A percentile compares a stretch with the other conserved stretches of the same genome.
phyloP scores from a whole-genome alignment of 805 yeast species.

The Metschnikowia hibisci region DNA sequence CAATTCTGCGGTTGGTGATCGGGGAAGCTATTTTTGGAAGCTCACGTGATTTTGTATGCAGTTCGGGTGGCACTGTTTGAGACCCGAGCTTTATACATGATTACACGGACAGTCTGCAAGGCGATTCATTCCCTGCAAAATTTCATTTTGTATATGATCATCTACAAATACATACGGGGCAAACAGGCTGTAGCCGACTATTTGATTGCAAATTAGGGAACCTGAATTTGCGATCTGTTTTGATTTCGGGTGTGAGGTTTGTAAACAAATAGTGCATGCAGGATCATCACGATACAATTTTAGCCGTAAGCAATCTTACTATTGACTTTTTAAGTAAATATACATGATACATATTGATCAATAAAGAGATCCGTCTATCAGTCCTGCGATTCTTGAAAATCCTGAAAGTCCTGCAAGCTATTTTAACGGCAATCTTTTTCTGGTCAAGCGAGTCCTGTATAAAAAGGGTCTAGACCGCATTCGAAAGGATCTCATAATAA shows the following conservation, averaged over 20 bases:
- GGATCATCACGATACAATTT: neutral
- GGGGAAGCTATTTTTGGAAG: conserved; percentile 11
- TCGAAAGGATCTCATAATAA: neutral
- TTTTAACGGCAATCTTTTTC: too few species aligned
- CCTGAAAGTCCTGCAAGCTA: too few species aligned
- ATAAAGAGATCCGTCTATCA: too few species aligned
- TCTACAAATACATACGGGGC: too few species aligned
- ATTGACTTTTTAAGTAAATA: too few species aligned
- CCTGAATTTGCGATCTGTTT: conserved; percentile 1
- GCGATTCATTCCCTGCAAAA: too few species aligned
- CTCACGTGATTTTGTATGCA: conserved; percentile 2
- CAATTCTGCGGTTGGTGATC: neutral
- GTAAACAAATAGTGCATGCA: conserved; percentile 1
- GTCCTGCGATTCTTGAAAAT: too few species aligned
- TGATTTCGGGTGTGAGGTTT: neutral
- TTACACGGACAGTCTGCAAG: too few species aligned
- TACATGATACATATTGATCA: too few species aligned
- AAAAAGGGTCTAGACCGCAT: conserved; percentile 2
- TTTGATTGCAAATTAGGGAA: neutral
- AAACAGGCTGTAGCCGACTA: too few species aligned
- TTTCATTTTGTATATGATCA: too few species aligned
- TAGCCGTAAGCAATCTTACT: neutral
- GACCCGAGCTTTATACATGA: too few species aligned
- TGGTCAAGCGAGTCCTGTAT: neutral
- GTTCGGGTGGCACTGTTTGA: neutral